phyloP scores from a whole-genome alignment of 352 stramenopile species.

The Thraustochytrium striatum region DNA sequence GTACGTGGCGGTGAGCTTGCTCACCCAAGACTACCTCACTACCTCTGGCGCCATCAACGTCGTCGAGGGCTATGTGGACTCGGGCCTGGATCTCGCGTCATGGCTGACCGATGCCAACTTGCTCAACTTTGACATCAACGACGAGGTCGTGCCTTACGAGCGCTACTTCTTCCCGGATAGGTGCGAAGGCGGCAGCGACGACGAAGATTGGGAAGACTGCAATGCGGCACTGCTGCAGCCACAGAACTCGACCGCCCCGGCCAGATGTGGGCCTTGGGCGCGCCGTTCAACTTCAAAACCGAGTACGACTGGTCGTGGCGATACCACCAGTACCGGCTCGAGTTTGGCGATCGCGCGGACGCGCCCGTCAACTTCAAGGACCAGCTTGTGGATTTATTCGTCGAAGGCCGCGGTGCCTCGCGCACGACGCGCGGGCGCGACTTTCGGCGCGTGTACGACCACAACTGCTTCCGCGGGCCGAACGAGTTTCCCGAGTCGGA shows the following conservation, averaged over 20 bases:
- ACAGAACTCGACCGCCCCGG: conserved; percentile 29
- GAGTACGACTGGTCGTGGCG: conserved; percentile 26
- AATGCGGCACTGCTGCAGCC: neutral
- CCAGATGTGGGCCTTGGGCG: conserved; percentile 36
- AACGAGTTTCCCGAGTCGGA: conserved; percentile 4
- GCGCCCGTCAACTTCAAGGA: conserved; percentile 30
- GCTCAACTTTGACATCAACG: neutral
- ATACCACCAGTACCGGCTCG: conserved; percentile 37
- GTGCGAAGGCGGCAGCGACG: neutral
- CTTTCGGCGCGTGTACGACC: conserved; percentile 32
- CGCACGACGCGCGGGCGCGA: neutral
- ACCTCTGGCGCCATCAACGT: conserved; percentile 16
- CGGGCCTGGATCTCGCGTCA: conserved; percentile 6
- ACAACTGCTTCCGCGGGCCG: conserved; percentile 44
- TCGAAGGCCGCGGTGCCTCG: neutral
- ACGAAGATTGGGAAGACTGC: conserved; percentile 38
- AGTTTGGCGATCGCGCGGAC: neutral
- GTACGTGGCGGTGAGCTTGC: conserved; percentile 82
- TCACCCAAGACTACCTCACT: conserved; percentile 72
- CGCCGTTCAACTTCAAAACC: conserved; percentile 30
- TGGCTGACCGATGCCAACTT: neutral
- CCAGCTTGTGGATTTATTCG: conserved; percentile 8
- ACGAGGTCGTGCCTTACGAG: neutral
- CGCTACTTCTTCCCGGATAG: neutral
- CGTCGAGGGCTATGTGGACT: conserved; percentile 47